These are phyloP conservation scores for Stemphylium vesicarium DNA, from an alignment of 2,329 filamentous ascomycete species.

Conservation along the genomic window DNA sequence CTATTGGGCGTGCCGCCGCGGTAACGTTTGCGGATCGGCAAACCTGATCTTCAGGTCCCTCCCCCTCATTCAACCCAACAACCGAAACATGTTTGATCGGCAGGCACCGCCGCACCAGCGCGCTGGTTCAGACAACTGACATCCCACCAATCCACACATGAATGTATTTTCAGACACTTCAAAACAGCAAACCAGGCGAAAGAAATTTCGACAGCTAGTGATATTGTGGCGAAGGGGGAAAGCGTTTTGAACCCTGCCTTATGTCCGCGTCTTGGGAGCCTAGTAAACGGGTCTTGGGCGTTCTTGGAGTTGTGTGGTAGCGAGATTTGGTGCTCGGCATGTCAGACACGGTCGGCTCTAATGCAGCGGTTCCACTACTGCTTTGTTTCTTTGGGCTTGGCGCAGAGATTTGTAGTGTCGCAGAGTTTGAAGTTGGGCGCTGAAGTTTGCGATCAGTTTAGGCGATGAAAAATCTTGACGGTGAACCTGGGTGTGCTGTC, in stretches of 20 bases:
- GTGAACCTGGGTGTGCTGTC: not conserved
- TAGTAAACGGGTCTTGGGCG: not conserved
- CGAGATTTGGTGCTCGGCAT: not conserved
- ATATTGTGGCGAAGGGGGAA: not conserved
- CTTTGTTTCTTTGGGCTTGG: not conserved
- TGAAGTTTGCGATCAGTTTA: not conserved
- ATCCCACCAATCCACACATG: not conserved
- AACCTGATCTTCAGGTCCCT: constrained; percentile 8
- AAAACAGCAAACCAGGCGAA: not conserved
- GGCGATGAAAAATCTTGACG: not conserved
- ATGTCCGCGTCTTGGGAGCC: not conserved
- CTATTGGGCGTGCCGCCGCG: not conserved
- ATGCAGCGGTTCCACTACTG: not conserved
- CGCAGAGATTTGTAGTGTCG: not conserved
- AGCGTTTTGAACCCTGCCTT: not conserved
- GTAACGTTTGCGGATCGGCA: constrained; percentile 5
- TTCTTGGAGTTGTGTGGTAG: constrained; percentile 2
- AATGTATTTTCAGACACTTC: not conserved
- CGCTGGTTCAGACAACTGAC: not conserved
- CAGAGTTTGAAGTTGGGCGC: too few relatives aligned
- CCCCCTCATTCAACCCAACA: not conserved
- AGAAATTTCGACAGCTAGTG: not conserved
- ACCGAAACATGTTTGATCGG: constrained; percentile 11
- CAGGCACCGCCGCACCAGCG: constrained; percentile 13
- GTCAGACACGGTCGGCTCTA: too few relatives aligned